Conservation (phyloP, 2,329 filamentous ascomycete genomes). For the Paecilomyces niveus region DNA sequence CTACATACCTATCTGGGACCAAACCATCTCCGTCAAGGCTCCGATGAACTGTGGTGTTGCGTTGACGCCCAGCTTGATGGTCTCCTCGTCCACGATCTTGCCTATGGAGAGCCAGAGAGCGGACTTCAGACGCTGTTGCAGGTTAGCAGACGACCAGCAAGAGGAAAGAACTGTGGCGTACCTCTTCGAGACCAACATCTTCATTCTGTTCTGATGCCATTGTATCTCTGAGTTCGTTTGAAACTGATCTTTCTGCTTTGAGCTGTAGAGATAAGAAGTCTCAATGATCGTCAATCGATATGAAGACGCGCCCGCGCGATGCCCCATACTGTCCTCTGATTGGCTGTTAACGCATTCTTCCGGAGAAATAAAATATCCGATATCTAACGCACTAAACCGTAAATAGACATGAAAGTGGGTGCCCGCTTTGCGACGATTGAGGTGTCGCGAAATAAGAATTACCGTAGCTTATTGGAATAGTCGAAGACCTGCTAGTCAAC, state of each 20-base stretch:
- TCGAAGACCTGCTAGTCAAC: neutral
- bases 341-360: constrained; percentile 13
- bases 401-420: neutral
- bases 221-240: neutral
- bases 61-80: constrained; percentile 65
- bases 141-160: neutral
- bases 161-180: constrained; percentile 7
- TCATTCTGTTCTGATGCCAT: constrained; percentile 20
- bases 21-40: constrained; percentile 76
- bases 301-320: neutral
- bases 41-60: constrained; percentile 89
- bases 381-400: neutral
- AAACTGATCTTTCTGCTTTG: neutral
- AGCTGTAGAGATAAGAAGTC: constrained; percentile 5
- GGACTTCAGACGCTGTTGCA: constrained; percentile 65
- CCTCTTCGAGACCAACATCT: constrained; percentile 27
- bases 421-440: neutral
- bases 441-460: neutral
- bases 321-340: constrained; percentile 6
- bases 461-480: neutral
- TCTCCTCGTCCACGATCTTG: constrained; percentile 83
- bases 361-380: neutral
- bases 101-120: constrained; percentile 79
- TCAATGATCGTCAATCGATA: constrained; percentile 4
- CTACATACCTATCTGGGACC: constrained; percentile 69